Evolutionary conservation across 352 stramenopile genomes (phyloP).

Genomic region (Phytophthora idaei): DNA sequence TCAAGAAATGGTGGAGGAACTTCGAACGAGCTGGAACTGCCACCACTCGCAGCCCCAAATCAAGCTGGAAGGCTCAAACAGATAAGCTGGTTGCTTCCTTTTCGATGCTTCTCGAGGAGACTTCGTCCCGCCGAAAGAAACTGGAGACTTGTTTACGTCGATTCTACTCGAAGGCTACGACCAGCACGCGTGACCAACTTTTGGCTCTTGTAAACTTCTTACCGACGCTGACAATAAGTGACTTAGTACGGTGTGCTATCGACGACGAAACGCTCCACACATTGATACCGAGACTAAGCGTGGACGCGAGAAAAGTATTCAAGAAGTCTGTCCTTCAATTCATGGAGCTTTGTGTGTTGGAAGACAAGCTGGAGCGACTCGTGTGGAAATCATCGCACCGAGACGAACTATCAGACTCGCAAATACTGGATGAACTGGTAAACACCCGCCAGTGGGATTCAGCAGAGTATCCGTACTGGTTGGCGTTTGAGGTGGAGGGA

Average conservation of each 20-base stretch:
- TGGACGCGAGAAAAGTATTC: slow-evolving; percentile 21
- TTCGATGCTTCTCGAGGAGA: slow-evolving; percentile 15
- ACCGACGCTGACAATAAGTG: slow-evolving; percentile 32
- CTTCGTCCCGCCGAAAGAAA: slow-evolving; percentile 15
- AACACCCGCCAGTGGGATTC: slow-evolving; percentile 52
- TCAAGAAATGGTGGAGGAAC: slow-evolving; percentile 39
- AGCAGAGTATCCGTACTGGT: slow-evolving; percentile 68
- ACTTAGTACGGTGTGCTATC: slow-evolving; percentile 43
- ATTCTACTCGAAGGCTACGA: neutral
- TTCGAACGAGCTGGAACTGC: slow-evolving; percentile 46
- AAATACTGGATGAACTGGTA: slow-evolving; percentile 61
- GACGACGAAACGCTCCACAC: slow-evolving; percentile 38
- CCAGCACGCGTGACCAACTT: neutral
- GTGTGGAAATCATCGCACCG: slow-evolving; percentile 16
- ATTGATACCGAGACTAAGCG: slow-evolving; percentile 33
- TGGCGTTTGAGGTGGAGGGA: slow-evolving; percentile 88
- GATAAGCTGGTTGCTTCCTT: slow-evolving; percentile 14
- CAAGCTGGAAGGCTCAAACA: slow-evolving; percentile 3
- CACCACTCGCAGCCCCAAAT: slow-evolving; percentile 35
- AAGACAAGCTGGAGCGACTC: slow-evolving; percentile 69
- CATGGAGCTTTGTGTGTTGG: slow-evolving; percentile 72
- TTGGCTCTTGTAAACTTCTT: slow-evolving; percentile 1
- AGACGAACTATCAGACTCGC: slow-evolving; percentile 19
- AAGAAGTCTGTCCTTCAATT: slow-evolving; percentile 30
- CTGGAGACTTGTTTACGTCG: slow-evolving; percentile 26